phyloP scores from a whole-genome alignment of 441 rosid genomes.

The Kokia cookei region DNA sequence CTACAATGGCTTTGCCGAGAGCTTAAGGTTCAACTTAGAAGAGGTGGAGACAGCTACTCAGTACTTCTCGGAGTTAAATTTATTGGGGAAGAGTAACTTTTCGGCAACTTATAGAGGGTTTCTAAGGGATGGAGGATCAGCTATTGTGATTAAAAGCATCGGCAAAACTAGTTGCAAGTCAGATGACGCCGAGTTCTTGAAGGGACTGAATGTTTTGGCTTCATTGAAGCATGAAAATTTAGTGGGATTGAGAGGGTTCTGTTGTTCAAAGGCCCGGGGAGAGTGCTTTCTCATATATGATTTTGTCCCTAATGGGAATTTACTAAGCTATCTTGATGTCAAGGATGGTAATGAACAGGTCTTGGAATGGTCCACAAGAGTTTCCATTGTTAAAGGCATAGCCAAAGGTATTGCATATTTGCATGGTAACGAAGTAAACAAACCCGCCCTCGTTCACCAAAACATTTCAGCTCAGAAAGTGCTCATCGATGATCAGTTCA shows the following conservation, averaged over 20 bases:
- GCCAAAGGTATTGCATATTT: conserved; percentile 81
- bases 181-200: conserved; percentile 80
- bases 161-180: conserved; percentile 81
- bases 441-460: conserved; percentile 66
- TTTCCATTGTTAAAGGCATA: conserved; percentile 72
- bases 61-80: conserved; percentile 69
- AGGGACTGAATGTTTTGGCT: conserved; percentile 67
- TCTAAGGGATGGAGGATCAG: conserved; percentile 81
- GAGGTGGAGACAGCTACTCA: conserved; percentile 90
- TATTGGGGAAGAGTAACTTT: conserved; percentile 65
- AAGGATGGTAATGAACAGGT: conserved; percentile 48
- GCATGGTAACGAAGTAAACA: conserved; percentile 51
- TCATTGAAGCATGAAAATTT: conserved; percentile 74
- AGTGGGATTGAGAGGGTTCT: conserved; percentile 76
- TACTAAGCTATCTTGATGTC: conserved; percentile 56
- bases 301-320: conserved; percentile 65
- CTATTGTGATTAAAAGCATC: conserved; percentile 64
- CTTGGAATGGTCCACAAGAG: conserved; percentile 88
- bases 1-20: conserved; percentile 35
- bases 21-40: conserved; percentile 69
- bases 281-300: conserved; percentile 89
- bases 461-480: conserved; percentile 76
- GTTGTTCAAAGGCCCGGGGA: conserved; percentile 80
- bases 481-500: conserved; percentile 61
- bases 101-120: conserved; percentile 73